Evolutionary conservation across 116 monocot species (phyloP), one percentile per base, ranked within the genome.

Genomic region (Papilionanthe hybrid): DNA sequence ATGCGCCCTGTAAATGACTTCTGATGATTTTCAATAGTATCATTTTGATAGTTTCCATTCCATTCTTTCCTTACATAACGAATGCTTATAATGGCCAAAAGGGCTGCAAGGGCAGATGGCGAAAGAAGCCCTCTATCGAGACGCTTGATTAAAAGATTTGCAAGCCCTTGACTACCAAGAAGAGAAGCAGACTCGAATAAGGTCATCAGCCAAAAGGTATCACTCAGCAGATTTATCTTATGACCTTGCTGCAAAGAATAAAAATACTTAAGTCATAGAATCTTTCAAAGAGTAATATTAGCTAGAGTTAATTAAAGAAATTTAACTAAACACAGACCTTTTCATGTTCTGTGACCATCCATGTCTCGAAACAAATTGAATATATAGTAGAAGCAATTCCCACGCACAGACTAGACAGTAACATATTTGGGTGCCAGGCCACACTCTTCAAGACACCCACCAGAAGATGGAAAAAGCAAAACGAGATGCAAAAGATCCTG

Each of bases 141-240:
- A 91, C 94, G 88, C 82, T 85, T 94, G 37, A 85, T 83, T 55
- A 90, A 82, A 28, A 91, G 32, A 78, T 98, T 98, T 82, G 93
- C 85, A 73, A 98, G 23, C 58, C 77, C 88, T 91, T 94, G 98
- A 66, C 94, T 91, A 77, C 89, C 88, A 82, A 98, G 72, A 50
- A 94, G 84, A 84, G 91, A 90, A 55, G 86, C 82, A 72, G 94
- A 92, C 77, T 89, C 98, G 29, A 87, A 91, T 82, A 94, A 94
- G 69, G 82, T 86, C 93, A 94, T 94, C 48, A 91, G 77, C 98
- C 98, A 98, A 78, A 97, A 98, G 32, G 91, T 94, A 22, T 94
- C 93, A 29, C 32, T 83, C 43, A 98, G 81, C 77, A 69, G 69
- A 69, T 97, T 94, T 72, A 88, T 83, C 74, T 83, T 91, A 76